Evolutionary conservation across 1,284 basidiomycete species (phyloP), one percentile per base, ranked within the genome.

Genomic region (Kwoniella shivajii): DNA sequence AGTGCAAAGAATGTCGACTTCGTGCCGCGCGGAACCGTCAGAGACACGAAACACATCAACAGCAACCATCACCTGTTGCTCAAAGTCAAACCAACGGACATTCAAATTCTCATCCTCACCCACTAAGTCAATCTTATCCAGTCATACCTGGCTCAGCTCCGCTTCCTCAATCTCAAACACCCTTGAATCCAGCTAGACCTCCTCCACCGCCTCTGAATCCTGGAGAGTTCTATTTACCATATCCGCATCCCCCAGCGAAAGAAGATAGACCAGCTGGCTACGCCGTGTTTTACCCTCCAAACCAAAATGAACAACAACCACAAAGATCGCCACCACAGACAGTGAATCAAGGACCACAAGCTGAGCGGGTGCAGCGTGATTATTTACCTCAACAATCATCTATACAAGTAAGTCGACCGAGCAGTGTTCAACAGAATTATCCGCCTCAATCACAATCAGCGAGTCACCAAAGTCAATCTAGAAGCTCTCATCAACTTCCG

Each of bases 1-100:
- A 72, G 71, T 75, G 74, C 51, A 61, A 71, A 36, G 71, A 72
- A 4, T 75, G 74, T 50, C 59, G 20, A 11, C 37, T 56, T 20
- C 51, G 66, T 18, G 65, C 66, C 0, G 61, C 64, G 9, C 47
- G 60, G 20, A 69, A 72, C 41, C 57, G 65, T 6, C 62, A 66
- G 18, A 51, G 63, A 24, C 20, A 64, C 26, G 33, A 29, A n/a
- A 24, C 42, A 27, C 26, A 0, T 22, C 31, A 36, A 26, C 18
- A n/a, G n/a, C n/a, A n/a, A n/a, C 51, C 27, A 22, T 27, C 30
- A 16, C 13, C 51, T 53, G 36, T 14, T 20, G 43, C 29, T 20
- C 37, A 38, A 26, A 26, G 10, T 20, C 43, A 48, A 20, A 24
- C 22, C 30, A 55, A 50, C 36, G 42, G 47, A n/a, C 48, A 43